phyloP scores from a whole-genome alignment of 202 grass and related monocot species.

The Dendrocalamus latiflorus region DNA sequence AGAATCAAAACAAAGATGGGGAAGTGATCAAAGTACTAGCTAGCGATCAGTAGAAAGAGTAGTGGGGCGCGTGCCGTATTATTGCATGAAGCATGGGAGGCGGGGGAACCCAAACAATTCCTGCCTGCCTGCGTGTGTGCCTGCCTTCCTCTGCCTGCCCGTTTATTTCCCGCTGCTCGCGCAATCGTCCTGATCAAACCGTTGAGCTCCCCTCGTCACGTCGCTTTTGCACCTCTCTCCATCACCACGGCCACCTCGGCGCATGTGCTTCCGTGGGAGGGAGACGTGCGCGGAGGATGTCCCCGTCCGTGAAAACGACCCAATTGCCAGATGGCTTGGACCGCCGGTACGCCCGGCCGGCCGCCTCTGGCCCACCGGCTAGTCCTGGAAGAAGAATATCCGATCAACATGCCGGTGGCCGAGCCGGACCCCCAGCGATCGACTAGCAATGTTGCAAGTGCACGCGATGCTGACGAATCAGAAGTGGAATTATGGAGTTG shows the following conservation, averaged over 20 bases:
- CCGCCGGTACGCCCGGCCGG: neutral
- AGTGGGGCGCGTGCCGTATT: neutral
- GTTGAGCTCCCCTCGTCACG: conserved; percentile 22
- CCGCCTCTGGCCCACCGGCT: neutral
- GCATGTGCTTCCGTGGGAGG: conserved; percentile 32
- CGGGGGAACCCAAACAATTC: neutral
- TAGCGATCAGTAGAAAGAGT: neutral
- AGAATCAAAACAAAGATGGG: neutral
- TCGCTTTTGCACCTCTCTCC: conserved; percentile 26
- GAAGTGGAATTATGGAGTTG: neutral
- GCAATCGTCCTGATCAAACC: conserved; percentile 5
- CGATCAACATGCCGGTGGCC: neutral
- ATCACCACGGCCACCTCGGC: neutral
- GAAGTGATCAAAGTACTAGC: neutral
- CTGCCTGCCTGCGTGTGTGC: neutral
- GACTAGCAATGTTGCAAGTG: neutral
- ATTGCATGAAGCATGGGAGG: conserved; percentile 34
- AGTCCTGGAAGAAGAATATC: neutral
- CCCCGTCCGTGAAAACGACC: conserved; percentile 24
- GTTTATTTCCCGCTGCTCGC: neutral
- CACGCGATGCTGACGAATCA: neutral
- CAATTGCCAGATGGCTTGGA: neutral
- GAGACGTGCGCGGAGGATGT: conserved; percentile 9
- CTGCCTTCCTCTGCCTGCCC: neutral
- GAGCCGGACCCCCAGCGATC: neutral